Conservation (phyloP, 2,329 filamentous ascomycete species). For the Beauveria australis region DNA sequence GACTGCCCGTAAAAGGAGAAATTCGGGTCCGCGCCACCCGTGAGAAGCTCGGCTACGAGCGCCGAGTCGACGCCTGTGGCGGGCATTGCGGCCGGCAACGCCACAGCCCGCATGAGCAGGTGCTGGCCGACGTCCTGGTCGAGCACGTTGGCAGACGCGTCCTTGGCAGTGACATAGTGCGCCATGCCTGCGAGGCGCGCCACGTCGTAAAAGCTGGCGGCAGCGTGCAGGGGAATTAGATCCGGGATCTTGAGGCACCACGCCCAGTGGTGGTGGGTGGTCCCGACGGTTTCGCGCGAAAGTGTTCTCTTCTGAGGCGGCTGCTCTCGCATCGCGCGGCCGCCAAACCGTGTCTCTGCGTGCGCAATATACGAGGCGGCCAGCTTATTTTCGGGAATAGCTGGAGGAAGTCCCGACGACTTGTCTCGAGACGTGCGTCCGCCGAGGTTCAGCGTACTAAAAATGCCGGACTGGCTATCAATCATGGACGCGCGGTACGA, state of each 20-base stretch:
- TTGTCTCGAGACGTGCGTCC: neutral
- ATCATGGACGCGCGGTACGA: conserved; percentile 3
- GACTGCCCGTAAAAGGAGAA: neutral
- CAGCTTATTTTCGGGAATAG: neutral
- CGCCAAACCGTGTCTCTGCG: neutral
- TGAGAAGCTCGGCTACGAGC: neutral
- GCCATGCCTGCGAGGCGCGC: neutral
- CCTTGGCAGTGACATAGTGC: neutral
- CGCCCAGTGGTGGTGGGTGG: conserved; percentile 1
- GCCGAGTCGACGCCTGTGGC: neutral
- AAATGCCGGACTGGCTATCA: neutral
- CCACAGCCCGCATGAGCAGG: neutral
- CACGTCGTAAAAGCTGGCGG: conserved; percentile 1
- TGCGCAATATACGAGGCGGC: conserved; percentile 3
- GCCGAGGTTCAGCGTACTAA: neutral
- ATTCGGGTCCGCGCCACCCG: neutral
- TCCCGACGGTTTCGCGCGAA: neutral
- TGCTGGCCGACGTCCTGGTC: conserved; percentile 5
- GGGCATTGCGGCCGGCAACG: neutral
- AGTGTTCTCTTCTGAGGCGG: neutral
- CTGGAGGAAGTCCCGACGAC: neutral
- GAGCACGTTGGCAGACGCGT: neutral
- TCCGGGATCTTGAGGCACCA: neutral
- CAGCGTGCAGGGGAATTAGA: neutral
- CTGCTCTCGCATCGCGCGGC: neutral